Evolutionary conservation across 2,329 filamentous ascomycete species (phyloP).

Genomic region (Daldinia eschscholtzii): DNA sequence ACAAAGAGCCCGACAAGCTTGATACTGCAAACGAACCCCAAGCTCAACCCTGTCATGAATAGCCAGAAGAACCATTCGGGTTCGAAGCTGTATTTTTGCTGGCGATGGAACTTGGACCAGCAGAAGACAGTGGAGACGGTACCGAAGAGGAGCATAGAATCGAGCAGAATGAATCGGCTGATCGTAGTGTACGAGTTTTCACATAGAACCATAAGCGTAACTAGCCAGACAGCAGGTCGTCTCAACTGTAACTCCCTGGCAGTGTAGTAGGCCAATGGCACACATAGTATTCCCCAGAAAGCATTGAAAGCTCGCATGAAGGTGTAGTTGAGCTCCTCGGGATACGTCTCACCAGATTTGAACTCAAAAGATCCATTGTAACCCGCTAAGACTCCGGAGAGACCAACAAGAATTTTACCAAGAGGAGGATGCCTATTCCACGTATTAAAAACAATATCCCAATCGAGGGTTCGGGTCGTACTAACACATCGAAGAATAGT

Average conservation of each 20-base stretch:
- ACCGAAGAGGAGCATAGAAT: slow-evolving; percentile 98
- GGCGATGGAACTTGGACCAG: slow-evolving; percentile 95
- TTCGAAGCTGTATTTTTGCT: slow-evolving; percentile 87
- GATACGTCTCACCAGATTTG: slow-evolving; percentile 97
- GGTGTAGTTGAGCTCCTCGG: slow-evolving; percentile 92
- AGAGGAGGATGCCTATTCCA: slow-evolving; percentile 77
- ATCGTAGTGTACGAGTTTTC: slow-evolving; percentile 99
- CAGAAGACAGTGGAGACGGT: slow-evolving; percentile 98
- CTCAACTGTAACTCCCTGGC: slow-evolving; percentile 90
- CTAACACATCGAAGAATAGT: slow-evolving; percentile 90
- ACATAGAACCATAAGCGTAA: slow-evolving; percentile 96
- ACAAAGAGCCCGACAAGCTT: slow-evolving; percentile 98
- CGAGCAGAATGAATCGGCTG: slow-evolving; percentile 96
- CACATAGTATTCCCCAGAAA: slow-evolving; percentile 90
- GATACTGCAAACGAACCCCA: slow-evolving; percentile 97
- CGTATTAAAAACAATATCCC: slow-evolving; percentile 38
- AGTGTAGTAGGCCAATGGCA: slow-evolving; percentile 95
- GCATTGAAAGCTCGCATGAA: slow-evolving; percentile 99
- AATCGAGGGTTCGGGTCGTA: slow-evolving; percentile 42
- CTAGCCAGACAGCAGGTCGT: slow-evolving; percentile 90
- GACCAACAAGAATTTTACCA: slow-evolving; percentile 97
- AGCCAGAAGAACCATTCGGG: slow-evolving; percentile 96
- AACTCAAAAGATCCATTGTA: slow-evolving; percentile 99
- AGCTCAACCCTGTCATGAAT: slow-evolving; percentile 91
- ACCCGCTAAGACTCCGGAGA: slow-evolving; percentile 94